These are phyloP conservation scores for Aureobasidium vineae DNA, from an alignment of 2,329 filamentous ascomycete species.

Conservation along the genomic window DNA sequence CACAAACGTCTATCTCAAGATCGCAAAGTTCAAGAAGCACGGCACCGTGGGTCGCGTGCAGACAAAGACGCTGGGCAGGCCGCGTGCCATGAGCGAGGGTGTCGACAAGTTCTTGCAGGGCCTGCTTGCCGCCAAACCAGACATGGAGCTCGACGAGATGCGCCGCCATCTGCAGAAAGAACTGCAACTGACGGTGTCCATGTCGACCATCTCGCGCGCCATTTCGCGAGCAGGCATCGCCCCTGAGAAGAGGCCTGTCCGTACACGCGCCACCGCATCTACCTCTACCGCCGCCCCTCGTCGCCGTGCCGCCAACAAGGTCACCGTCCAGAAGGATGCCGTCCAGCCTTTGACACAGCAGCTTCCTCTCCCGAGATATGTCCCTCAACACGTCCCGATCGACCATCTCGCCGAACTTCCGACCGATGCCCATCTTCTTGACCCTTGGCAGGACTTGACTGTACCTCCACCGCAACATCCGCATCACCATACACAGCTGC, in stretches of 20 bases:
- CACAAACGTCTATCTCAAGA: constrained; percentile 28
- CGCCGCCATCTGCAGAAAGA: constrained; percentile 22
- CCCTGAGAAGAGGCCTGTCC: not conserved
- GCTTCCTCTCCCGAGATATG: not conserved
- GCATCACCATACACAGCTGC: constrained; percentile 4
- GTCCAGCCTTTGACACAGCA: not conserved
- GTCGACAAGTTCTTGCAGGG: constrained; percentile 27
- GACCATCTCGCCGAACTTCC: constrained; percentile 7
- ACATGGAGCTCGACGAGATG: constrained; percentile 29
- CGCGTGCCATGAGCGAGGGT: constrained; percentile 23
- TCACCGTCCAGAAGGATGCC: not conserved
- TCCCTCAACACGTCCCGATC: not conserved
- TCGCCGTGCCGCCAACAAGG: not conserved
- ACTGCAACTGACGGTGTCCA: constrained; percentile 23
- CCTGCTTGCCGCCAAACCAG: constrained; percentile 26
- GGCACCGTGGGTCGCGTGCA: constrained; percentile 27
- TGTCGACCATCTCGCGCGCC: constrained; percentile 26
- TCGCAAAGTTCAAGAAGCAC: constrained; percentile 27
- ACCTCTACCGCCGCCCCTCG: not conserved
- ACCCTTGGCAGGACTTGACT: constrained; percentile 21
- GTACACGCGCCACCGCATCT: constrained; percentile 6
- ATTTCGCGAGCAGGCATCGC: constrained; percentile 21
- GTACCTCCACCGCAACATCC: not conserved
- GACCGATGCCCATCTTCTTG: constrained; percentile 13
- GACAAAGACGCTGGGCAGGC: constrained; percentile 26